phyloP scores from a whole-genome alignment of 2,329 filamentous ascomycete genomes.

The Cercospora sp. region DNA sequence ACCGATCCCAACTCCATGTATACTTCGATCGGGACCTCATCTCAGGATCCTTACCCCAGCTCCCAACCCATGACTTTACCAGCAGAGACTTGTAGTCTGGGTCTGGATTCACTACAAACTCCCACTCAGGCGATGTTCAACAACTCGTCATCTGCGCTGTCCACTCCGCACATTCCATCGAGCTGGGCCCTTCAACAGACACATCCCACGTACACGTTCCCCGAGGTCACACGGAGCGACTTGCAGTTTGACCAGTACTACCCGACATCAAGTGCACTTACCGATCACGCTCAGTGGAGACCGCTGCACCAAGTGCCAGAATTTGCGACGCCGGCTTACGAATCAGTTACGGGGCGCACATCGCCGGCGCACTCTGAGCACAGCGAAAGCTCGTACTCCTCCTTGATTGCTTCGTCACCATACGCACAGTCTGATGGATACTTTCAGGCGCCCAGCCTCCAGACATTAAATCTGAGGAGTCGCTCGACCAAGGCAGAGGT shows the following conservation, averaged over 20 bases:
- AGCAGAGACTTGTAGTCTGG: constrained; percentile 14
- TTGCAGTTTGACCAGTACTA: constrained; percentile 19
- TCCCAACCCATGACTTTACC: constrained; percentile 24
- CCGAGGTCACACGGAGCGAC: neutral
- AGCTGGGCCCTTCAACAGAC: constrained; percentile 4
- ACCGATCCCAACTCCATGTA: constrained; percentile 10
- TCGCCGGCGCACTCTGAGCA: constrained; percentile 31
- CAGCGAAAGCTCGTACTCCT: constrained; percentile 27
- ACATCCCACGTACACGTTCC: constrained; percentile 4
- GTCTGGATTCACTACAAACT: constrained; percentile 21
- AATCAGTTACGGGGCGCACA: constrained; percentile 15
- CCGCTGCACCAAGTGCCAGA: neutral
- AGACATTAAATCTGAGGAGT: constrained; percentile 31
- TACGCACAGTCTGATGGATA: constrained; percentile 29
- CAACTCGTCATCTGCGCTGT: neutral
- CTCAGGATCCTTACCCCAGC: constrained; percentile 19
- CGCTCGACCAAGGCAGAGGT: constrained; percentile 4
- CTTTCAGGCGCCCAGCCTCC: constrained; percentile 21
- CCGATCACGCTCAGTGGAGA: constrained; percentile 12
- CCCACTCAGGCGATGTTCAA: constrained; percentile 25
- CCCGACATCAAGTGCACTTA: constrained; percentile 20
- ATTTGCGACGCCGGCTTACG: constrained; percentile 3
- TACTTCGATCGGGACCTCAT: constrained; percentile 8
- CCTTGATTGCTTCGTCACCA: constrained; percentile 30
- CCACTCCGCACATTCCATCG: constrained; percentile 1